Conservation (phyloP, 2,329 filamentous ascomycete species). For the Fusarium sp. region DNA sequence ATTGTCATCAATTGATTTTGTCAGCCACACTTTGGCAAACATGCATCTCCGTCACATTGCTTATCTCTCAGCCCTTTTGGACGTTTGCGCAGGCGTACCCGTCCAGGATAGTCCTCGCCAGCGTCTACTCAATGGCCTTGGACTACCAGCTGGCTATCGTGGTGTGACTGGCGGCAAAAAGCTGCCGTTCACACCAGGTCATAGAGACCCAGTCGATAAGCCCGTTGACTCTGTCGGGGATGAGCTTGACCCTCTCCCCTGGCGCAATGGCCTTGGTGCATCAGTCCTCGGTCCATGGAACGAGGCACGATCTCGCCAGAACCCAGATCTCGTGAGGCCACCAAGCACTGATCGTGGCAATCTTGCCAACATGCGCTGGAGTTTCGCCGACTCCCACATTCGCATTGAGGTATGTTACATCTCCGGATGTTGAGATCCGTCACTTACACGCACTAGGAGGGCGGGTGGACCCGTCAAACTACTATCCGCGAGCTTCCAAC, state of each 20-base stretch:
- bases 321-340: slow-evolving; percentile 79
- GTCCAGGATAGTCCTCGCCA: slow-evolving; percentile 68
- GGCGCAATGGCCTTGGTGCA: slow-evolving; percentile 74
- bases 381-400: slow-evolving; percentile 75
- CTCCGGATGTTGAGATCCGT: rapidly evolving
- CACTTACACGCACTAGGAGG: slow-evolving; percentile 66
- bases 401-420: slow-evolving; percentile 69
- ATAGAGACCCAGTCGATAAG: slow-evolving; percentile 73
- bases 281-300: slow-evolving; percentile 81
- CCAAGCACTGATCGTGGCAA: slow-evolving; percentile 81
- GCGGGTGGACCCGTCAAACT: slow-evolving; percentile 83
- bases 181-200: slow-evolving; percentile 72
- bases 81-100: slow-evolving; percentile 40
- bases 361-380: slow-evolving; percentile 81
- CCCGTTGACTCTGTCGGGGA: slow-evolving; percentile 74
- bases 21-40: slow-evolving; percentile 3
- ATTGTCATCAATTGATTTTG: background rate
- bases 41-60: slow-evolving; percentile 40
- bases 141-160: slow-evolving; percentile 61
- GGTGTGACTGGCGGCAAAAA: slow-evolving; percentile 52
- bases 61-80: slow-evolving; percentile 32
- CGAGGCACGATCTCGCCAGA: slow-evolving; percentile 75
- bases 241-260: slow-evolving; percentile 75
- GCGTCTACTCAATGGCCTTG: slow-evolving; percentile 66
- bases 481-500: slow-evolving; percentile 75